Evolutionary conservation across 2,329 filamentous ascomycete species (phyloP), one percentile per base, ranked within the genome.

Genomic region (Orbilia ellipsospora): DNA sequence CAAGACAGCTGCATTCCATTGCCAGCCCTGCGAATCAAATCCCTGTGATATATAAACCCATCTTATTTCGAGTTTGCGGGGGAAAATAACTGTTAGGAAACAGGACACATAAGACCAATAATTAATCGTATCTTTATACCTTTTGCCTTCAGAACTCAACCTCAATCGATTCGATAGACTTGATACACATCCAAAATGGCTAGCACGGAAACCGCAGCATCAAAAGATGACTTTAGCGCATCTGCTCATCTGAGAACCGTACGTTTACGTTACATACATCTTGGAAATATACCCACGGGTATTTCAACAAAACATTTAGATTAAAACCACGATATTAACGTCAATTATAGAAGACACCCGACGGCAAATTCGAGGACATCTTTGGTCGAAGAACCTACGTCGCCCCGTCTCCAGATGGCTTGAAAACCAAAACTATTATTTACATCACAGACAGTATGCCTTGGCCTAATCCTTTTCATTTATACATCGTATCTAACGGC

Each of bases 311-410:
- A n/a, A n/a, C n/a, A n/a, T 36, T 10, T 10, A 36, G 16, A 18
- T 10, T 48, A 48, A 48, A 52, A 52, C 26, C 16, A 23, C 16
- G 12, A 51, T 51, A 18, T 51, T 52, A 20, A 52, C n/a, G 31
- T 36, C 31, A 23, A 15, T 51, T n/a, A 12, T 48, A 76, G 73
- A 55, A 18, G 8, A 61, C 48, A 42, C 65, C 65, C 6, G 57
- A 65, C 56, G 73, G 73, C 16, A 70, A 66, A 40, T 61, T 69
- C 13, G 73, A 76, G 55, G 65, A 70, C 44, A 57, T 76, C 23
- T 51, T 16, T n/a, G 65, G 65, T n/a, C 73, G 60, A n/a, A 70
- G 61, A 45, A 65, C 65, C 23, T 76, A 76, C 44, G 66, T 76
- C 15, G 45, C 59, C 5, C 65, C 60, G 6, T 31, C 73, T 1